These are phyloP conservation scores for Pythium volutum DNA, from an alignment of 352 stramenopile species.

Conservation along the genomic window DNA sequence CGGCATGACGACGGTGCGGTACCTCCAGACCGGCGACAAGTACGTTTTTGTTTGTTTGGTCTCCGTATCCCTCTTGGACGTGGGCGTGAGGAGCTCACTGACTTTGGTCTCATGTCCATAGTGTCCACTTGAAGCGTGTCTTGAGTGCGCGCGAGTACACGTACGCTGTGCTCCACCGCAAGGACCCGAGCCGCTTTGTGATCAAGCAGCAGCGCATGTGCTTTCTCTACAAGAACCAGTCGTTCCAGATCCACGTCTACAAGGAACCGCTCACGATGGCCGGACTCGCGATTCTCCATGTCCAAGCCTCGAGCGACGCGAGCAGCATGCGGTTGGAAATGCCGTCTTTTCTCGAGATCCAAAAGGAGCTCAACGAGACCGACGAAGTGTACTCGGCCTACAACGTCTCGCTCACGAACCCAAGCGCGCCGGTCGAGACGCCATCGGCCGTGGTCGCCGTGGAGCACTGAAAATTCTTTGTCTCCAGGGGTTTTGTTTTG, in stretches of 20 bases:
- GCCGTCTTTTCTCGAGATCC: constrained; percentile 68
- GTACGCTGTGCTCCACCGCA: constrained; percentile 78
- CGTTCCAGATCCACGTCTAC: constrained; percentile 86
- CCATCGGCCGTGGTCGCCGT: background rate
- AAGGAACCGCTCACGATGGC: constrained; percentile 69
- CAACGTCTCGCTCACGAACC: constrained; percentile 70
- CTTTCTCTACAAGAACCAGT: constrained; percentile 86
- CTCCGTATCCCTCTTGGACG: background rate
- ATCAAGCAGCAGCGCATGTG: constrained; percentile 89
- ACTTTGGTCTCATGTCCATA: constrained; percentile 18
- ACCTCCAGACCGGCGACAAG: constrained; percentile 71
- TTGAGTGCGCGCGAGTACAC: constrained; percentile 80
- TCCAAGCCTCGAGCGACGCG: constrained; percentile 68
- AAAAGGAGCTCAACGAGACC: constrained; percentile 52
- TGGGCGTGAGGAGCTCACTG: background rate
- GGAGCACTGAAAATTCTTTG: background rate
- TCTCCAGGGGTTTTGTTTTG: no score
- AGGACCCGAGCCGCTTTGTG: constrained; percentile 59
- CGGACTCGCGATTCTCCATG: constrained; percentile 64
- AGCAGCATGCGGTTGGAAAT: constrained; percentile 49
- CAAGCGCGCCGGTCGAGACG: background rate
- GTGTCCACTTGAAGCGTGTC: constrained; percentile 82
- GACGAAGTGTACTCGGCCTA: constrained; percentile 78
- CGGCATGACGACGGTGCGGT: constrained; percentile 84
- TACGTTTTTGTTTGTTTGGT: constrained; percentile 37